Base-by-base conservation (phyloP, 345 rosid genomes). In the Acer saccharum region DNA sequence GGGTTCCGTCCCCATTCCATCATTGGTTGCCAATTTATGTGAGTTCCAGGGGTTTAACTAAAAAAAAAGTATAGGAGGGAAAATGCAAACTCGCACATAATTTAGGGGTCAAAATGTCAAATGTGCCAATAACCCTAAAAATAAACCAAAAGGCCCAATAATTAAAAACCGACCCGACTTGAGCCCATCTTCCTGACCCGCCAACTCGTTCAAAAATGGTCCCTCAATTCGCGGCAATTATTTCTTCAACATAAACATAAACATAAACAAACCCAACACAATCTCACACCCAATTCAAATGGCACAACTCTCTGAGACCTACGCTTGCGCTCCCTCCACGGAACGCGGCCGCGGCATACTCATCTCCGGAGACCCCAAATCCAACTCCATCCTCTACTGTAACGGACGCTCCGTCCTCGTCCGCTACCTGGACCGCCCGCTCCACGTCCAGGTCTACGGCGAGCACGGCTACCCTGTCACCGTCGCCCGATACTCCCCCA, bases 401-500 rank as follows among this genome's bases (percentile, higher is more conserved):
- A 94, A 94, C 81, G 92, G 90, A 77, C 89, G 99, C 83, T 94
- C 99, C 74, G 92, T 96, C 66, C 86, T 96, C 80, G 86, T 91
- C 70, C 91, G 92, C 76, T 89, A 91, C 85, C 97, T 94, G 69
- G 89, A 88, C 80, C 88, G 91, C 67, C 98, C 98, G 0, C 88
- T 93, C 18, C 89, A 88, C 60, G 95, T 94, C 73, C 79, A 95
- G 60, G 89, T 94, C 84, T 96, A 96, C 68, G 97, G 92, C 2
- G 99, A 96, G 55, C 99, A 96, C 71, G 97, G 89, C 10, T 92
- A 96, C 78, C 97, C 94, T 60, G 97, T 92, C 74, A 96, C 98
- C 48, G 97, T 94, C 69, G 98, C 98, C 46, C 86, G 99, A 4
- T 96, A 82, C 87, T 96, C 99, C 1, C 99, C 99, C 20, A 94